Evolutionary conservation across 176 grass and related monocot species (phyloP), one percentile per base, ranked within the genome.

Genomic region (Rhynchospora breviuscula): DNA sequence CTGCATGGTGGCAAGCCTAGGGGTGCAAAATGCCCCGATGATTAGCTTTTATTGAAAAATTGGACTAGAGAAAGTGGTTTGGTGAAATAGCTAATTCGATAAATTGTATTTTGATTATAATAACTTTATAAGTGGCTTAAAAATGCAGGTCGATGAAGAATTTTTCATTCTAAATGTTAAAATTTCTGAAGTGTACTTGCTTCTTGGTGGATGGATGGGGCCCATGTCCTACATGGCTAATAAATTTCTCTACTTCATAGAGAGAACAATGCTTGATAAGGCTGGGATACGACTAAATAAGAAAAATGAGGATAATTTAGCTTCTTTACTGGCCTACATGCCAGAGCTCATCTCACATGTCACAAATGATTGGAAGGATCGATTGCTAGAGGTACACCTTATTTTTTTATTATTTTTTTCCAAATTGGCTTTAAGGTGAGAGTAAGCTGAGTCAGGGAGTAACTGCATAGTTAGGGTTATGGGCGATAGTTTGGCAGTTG

Each of bases 111-210:
- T 26, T 82, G 47, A 45, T 82, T 52, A 48, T 63, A 22, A 47
- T 82, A 40, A 40, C 35, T 40, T 4, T 40, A 40, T 40, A 18
- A 65, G 48, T 74, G 9, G 40, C 52, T 63, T 13, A 23, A 8
- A 6, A 65, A 81, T 65, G 67, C 92, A 94, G 93, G 90, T 78
- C 81, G 90, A 94, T 63, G 93, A 92, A n/a, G 89, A 69, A 84
- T 81, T 87, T 86, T 92, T 88, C 44, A 51, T 88, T 79, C 86
- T 92, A 79, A 94, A 92, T 83, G n/a, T 88, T 15, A 92, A 87
- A 86, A 88, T 94, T 68, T 81, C 86, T 63, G 93, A 94, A 90
- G 88, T 94, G 1, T 92, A 90, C 86, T 88, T 94, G 26, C 83
- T 66, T 46, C 81, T 87, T 78, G 86, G 64, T 74, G 87, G 58